Evolutionary conservation across 805 yeast genomes (phyloP).

Genomic region (Candida methanosorbosa): DNA sequence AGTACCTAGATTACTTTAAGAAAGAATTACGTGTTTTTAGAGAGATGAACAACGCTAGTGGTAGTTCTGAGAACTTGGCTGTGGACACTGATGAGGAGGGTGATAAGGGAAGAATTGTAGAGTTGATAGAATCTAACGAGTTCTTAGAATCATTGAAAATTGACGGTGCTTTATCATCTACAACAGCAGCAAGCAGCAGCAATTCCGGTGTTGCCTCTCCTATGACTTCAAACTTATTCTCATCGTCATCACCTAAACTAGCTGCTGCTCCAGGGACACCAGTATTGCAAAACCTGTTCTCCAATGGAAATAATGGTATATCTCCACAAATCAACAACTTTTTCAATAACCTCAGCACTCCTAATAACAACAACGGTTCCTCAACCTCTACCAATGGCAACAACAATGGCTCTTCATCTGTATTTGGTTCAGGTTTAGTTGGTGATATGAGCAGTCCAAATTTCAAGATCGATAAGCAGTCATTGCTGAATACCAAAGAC

Average conservation of each 20-base stretch:
- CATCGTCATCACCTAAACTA: slow-evolving; percentile 14
- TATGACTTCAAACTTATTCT: too few species aligned
- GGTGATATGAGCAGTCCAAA: slow-evolving; percentile 1
- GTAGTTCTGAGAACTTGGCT: slow-evolving; percentile 13
- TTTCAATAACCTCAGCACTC: slow-evolving; percentile 1
- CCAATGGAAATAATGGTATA: slow-evolving; percentile 1
- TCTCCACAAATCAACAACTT: slow-evolving; percentile 6
- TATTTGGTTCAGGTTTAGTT: too few species aligned
- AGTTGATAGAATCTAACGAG: slow-evolving; percentile 17
- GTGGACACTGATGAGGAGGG: slow-evolving; percentile 23
- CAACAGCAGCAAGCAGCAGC: too few species aligned
- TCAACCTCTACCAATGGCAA: not conserved
- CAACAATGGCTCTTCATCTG: not conserved
- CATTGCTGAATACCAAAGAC: slow-evolving; percentile 31
- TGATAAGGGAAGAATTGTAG: slow-evolving; percentile 1
- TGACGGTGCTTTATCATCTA: too few species aligned
- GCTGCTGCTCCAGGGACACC: slow-evolving; percentile 23
- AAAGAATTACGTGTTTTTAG: slow-evolving; percentile 27
- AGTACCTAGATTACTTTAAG: slow-evolving; percentile 30
- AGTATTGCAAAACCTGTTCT: slow-evolving; percentile 1
- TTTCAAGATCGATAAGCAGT: slow-evolving; percentile 20
- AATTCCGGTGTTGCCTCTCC: too few species aligned
- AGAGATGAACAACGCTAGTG: slow-evolving; percentile 2
- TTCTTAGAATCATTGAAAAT: slow-evolving; percentile 12
- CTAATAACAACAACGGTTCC: slow-evolving; percentile 2